Evolutionary conservation across 768 basidiomycete species (phyloP), one percentile per base, ranked within the genome.

Genomic region (Lactifluus volemus): DNA sequence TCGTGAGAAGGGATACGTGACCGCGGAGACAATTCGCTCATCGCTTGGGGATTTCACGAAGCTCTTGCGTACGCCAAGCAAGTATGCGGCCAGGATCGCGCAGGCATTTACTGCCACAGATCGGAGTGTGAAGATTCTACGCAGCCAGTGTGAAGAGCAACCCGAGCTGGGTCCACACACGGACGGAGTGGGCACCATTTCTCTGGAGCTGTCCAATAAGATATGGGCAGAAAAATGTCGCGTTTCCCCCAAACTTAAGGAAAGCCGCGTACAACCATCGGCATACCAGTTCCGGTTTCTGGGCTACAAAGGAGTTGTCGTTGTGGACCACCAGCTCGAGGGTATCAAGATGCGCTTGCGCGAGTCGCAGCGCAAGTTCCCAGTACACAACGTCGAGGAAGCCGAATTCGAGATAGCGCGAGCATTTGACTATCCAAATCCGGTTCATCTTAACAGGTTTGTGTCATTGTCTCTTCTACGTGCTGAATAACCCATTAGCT

Each of bases 51-150:
- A 89, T 66, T 94, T 93, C 68, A 70, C 75, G 8, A 77, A 76
- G 12, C 66, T 72, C 7, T 64, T 69, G 36, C 68, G 59, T 19
- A 65, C 58, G 30, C 92, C 92, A 2, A 90, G 92, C 6, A 89
- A 88, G 71, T 89, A 82, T 66, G 92, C 89, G 6, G 92, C 92
- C 14, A 81, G 92, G 19, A 74, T 93, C 60, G 85, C 88, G 7
- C 91, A 91, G 72, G 88, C 88, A 0, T 92, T 94, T 67, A 89
- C 88, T 0, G 85, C 87, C 2, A 94, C 92, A 1, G 84, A 89
- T 63, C 81, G 84, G 0, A 87, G 88, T 1, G 82, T 91, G 19
- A 70, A 69, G 21, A 82, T 92, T 52, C 59, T 64, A 7, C 71
- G 70, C 2, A 63, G 76, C 48, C 77, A 92, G 66, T 91, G 90